Evolutionary conservation across 257 asterid genomes (phyloP).

Genomic region (Solanum virginianum): DNA sequence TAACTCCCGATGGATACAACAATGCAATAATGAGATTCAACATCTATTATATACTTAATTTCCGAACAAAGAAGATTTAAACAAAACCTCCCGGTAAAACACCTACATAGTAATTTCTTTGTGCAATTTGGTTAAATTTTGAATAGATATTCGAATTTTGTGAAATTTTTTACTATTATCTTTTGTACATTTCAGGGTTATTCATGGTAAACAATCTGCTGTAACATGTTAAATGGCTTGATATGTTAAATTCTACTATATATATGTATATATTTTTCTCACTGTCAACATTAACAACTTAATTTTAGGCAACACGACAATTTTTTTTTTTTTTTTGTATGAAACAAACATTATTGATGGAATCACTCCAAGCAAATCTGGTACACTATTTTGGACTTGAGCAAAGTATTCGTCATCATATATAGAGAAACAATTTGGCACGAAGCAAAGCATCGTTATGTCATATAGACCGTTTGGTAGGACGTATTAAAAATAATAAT

Average conservation of each 20-base stretch:
- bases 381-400: not conserved
- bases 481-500: not conserved
- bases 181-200: not conserved
- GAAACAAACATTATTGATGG: not conserved
- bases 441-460: not conserved
- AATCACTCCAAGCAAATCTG: not conserved
- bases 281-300: not conserved
- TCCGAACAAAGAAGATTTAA: not conserved
- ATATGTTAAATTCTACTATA: too few relatives aligned
- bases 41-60: not conserved
- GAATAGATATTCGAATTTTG: not conserved
- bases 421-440: not conserved
- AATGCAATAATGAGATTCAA: not conserved
- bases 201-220: not conserved
- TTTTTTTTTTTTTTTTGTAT: not conserved
- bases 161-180: not conserved
- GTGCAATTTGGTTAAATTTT: not conserved
- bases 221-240: too few relatives aligned
- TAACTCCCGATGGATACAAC: not conserved
- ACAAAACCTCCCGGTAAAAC: not conserved
- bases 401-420: not conserved
- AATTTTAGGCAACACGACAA: not conserved
- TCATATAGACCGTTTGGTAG: not conserved
- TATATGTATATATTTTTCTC: not conserved
- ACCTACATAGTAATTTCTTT: not conserved